Percentiles rank a stretch among this genome's conserved stretches.
Conservation (phyloP, 345 rosid genomes). For the Salix brachista region DNA sequence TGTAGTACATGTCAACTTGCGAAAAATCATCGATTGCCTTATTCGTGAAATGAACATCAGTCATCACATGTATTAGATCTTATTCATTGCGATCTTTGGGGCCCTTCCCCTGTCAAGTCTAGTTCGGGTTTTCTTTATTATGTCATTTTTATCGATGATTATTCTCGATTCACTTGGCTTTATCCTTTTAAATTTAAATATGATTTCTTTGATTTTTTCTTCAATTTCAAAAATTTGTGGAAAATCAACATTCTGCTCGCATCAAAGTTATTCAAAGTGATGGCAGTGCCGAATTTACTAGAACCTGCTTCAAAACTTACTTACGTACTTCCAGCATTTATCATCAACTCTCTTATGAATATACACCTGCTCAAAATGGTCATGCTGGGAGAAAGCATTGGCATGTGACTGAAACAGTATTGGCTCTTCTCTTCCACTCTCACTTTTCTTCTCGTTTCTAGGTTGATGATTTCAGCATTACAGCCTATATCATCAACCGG, state of each 20-base stretch:
- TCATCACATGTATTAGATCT: not conserved
- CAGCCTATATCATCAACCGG: not conserved
- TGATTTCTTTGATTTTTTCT: not conserved
- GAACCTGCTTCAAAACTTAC: not conserved
- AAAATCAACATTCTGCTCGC: not conserved
- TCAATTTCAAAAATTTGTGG: not conserved
- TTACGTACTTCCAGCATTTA: not conserved
- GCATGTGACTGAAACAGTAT: not conserved
- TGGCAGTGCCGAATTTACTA: not conserved
- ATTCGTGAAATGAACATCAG: not conserved
- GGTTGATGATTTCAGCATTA: not conserved
- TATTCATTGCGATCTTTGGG: not conserved
- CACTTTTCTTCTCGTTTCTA: not conserved
- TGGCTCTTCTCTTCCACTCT: not conserved
- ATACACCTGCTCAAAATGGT: not conserved
- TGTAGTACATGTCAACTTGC: slow-evolving; percentile 11
- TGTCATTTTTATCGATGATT: not conserved
- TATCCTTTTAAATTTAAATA: not conserved
- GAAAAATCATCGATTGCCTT: not conserved
- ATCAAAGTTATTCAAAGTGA: slow-evolving; percentile 9
- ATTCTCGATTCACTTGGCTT: not conserved
- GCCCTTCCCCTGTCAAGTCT: not conserved
- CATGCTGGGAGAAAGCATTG: not conserved
- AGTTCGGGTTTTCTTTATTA: not conserved
- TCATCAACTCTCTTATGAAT: not conserved